These are phyloP conservation scores for Alternaria postmessia DNA, from an alignment of 2,329 filamentous ascomycete species.

Conservation along the genomic window DNA sequence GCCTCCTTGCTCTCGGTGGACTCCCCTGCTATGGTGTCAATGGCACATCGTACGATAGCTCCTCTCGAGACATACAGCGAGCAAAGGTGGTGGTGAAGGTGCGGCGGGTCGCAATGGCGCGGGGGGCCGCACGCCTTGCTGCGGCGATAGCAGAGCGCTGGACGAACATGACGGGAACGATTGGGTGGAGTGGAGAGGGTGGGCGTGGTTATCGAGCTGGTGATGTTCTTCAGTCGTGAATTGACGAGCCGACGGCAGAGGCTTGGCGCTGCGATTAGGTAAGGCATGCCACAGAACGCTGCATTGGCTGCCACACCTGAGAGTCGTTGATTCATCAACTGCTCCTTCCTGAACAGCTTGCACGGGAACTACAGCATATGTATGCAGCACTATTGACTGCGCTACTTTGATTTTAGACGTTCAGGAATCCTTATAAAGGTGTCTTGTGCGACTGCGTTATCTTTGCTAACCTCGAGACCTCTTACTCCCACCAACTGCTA, in stretches of 20 bases:
- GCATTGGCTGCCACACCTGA: constrained; percentile 6
- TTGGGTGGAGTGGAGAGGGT: constrained; percentile 49
- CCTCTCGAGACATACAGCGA: constrained; percentile 53
- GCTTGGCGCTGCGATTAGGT: constrained; percentile 33
- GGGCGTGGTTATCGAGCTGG: constrained; percentile 40
- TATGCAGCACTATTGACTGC: constrained; percentile 13
- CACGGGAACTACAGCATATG: constrained; percentile 11
- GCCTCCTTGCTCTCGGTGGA: constrained; percentile 12
- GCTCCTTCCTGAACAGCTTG: constrained; percentile 5
- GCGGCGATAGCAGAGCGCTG: constrained; percentile 60
- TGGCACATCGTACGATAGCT: constrained; percentile 43
- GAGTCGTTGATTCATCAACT: constrained; percentile 13
- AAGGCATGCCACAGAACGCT: constrained; percentile 16
- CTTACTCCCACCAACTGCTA: neutral
- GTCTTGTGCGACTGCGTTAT: neutral
- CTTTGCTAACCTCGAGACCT: neutral
- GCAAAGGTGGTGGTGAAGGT: constrained; percentile 57
- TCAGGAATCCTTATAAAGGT: neutral
- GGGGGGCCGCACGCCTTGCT: constrained; percentile 55
- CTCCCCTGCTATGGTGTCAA: constrained; percentile 45
- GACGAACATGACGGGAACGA: constrained; percentile 56
- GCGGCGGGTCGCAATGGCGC: constrained; percentile 51
- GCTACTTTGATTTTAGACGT: constrained; percentile 10
- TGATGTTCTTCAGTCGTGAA: constrained; percentile 29
- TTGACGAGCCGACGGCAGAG: constrained; percentile 36